phyloP scores from a whole-genome alignment of 768 basidiomycete species.

The Sporobolomyces pararoseus region DNA sequence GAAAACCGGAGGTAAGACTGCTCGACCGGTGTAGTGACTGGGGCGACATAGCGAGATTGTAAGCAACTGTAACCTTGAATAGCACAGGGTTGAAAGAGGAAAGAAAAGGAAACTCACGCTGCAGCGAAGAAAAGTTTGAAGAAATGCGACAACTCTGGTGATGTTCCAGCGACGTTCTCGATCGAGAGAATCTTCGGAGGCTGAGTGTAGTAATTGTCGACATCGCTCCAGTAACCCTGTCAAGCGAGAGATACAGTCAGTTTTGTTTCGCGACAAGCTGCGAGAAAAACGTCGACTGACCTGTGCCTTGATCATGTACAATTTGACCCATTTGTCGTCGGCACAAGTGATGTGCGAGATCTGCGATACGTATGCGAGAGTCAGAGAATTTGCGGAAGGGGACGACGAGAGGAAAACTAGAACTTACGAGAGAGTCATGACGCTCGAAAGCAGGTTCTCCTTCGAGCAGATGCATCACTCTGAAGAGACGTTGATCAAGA shows the following conservation, averaged over 20 bases:
- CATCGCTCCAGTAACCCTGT: slow-evolving; percentile 35
- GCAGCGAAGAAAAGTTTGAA: slow-evolving; percentile 21
- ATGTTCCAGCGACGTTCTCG: slow-evolving; percentile 7
- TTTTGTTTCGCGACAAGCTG: background rate
- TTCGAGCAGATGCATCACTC: slow-evolving; percentile 16
- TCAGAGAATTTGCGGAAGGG: background rate
- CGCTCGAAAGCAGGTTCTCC: slow-evolving; percentile 6
- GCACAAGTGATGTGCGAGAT: slow-evolving; percentile 21
- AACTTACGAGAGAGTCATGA: slow-evolving; percentile 21
- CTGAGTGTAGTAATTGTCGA: slow-evolving; percentile 24
- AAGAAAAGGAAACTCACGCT: background rate
- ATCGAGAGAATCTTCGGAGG: slow-evolving; percentile 18
- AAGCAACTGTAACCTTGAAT: too few relatives aligned
- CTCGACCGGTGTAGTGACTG: slow-evolving; percentile 27
- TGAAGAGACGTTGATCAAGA: slow-evolving; percentile 3
- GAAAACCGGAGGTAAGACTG: slow-evolving; percentile 13
- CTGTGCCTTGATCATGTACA: slow-evolving; percentile 5
- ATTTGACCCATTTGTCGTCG: slow-evolving; percentile 17
- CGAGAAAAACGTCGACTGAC: background rate
- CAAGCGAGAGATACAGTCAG: background rate
- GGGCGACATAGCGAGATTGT: background rate
- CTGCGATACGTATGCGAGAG: too few relatives aligned
- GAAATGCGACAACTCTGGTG: background rate
- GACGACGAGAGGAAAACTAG: background rate
- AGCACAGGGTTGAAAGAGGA: background rate